phyloP scores from a whole-genome alignment of 2,329 filamentous ascomycete genomes.

The Proliferodiscus dingleyae region DNA sequence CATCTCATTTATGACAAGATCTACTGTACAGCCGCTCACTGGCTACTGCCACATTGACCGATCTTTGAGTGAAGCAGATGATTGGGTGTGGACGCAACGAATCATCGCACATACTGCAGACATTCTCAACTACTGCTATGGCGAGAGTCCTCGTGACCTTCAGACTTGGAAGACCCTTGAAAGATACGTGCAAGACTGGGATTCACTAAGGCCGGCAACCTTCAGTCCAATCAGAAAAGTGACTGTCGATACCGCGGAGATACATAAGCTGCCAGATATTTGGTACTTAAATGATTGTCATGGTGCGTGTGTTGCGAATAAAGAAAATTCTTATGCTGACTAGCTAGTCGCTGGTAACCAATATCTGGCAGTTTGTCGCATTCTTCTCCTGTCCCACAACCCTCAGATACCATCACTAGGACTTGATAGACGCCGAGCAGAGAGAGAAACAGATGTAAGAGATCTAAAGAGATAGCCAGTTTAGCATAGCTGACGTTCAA shows the following conservation, averaged over 20 bases:
- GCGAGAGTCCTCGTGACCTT: constrained; percentile 33
- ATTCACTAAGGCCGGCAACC: constrained; percentile 41
- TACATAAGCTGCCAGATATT: constrained; percentile 50
- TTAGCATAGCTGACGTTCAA: neutral
- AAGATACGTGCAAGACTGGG: constrained; percentile 44
- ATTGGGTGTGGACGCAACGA: constrained; percentile 55
- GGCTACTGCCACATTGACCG: constrained; percentile 47
- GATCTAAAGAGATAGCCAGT: too few species aligned
- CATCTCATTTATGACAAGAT: constrained; percentile 41
- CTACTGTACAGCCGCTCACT: constrained; percentile 45
- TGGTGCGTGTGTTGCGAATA: constrained; percentile 32
- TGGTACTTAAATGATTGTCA: constrained; percentile 54
- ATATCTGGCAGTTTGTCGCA: constrained; percentile 35
- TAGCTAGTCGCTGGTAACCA: constrained; percentile 33
- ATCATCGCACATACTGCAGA: constrained; percentile 59
- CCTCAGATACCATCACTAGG: constrained; percentile 25
- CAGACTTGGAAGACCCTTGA: constrained; percentile 41
- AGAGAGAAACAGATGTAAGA: constrained; percentile 5
- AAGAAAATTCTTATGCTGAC: constrained; percentile 1
- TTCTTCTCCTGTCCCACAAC: constrained; percentile 36
- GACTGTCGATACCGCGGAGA: constrained; percentile 29
- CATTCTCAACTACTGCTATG: constrained; percentile 59
- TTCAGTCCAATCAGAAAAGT: constrained; percentile 51
- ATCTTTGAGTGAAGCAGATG: constrained; percentile 43
- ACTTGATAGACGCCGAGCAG: constrained; percentile 2